Percentiles rank a stretch among this genome's conserved stretches.
phyloP scores from a whole-genome alignment of 2,329 filamentous ascomycete species.

The Pyricularia sp. region DNA sequence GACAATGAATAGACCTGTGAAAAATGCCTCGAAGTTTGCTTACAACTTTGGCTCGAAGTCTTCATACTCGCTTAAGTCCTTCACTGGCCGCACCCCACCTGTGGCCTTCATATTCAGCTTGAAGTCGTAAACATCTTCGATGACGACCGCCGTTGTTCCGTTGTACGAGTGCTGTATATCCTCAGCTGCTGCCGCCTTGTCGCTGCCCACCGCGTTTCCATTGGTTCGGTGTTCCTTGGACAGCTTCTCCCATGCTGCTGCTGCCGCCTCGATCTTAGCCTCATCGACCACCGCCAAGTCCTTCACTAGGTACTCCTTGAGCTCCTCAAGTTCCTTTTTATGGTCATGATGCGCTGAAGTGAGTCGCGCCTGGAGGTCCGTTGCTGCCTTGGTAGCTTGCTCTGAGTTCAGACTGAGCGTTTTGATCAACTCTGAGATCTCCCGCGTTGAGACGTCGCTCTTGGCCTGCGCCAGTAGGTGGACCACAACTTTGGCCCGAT shows the following conservation, averaged over 20 bases:
- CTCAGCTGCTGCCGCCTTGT: constrained; percentile 10
- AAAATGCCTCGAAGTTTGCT: constrained; percentile 10
- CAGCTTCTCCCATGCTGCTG: constrained; percentile 22
- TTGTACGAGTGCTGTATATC: constrained; percentile 26
- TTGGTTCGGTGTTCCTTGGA: constrained; percentile 17
- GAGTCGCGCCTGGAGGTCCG: constrained; percentile 20
- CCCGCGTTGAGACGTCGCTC: constrained; percentile 27
- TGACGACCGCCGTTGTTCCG: constrained; percentile 43
- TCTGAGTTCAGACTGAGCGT: constrained; percentile 21
- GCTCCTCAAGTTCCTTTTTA: constrained; percentile 32
- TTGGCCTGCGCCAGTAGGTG: constrained; percentile 66
- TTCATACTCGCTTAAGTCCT: constrained; percentile 72
- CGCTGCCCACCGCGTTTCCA: constrained; percentile 18
- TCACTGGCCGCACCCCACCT: constrained; percentile 57
- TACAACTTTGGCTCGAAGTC: constrained; percentile 73
- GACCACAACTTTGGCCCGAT: constrained; percentile 70
- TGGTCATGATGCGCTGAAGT: constrained; percentile 27
- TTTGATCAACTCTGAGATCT: constrained; percentile 27
- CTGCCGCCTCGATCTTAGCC: constrained; percentile 32
- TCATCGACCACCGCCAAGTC: constrained; percentile 29
- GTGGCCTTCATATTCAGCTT: constrained; percentile 65
- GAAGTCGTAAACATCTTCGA: constrained; percentile 68
- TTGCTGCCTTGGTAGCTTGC: constrained; percentile 16
- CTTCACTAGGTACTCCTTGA: constrained; percentile 36
- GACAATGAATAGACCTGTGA: neutral